These are phyloP conservation scores for Marsdenia floribunda DNA, from an alignment of 257 asterid genomes.

Conservation along the genomic window DNA sequence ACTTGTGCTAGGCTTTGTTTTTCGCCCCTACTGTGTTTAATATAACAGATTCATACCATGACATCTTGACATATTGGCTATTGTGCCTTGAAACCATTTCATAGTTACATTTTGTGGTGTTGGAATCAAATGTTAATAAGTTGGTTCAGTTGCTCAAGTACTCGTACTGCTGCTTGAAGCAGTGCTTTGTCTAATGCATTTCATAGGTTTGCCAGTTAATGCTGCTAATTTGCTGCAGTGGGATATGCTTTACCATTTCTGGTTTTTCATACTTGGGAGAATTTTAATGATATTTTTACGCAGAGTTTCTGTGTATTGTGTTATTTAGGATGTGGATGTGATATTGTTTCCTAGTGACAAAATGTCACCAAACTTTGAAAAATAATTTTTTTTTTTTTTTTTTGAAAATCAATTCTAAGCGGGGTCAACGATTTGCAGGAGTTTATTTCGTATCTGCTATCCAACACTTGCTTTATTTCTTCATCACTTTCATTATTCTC, in stretches of 20 bases:
- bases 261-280: neutral
- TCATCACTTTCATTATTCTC: too few relatives aligned
- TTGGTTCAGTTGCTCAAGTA: neutral
- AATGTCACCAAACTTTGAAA: too few relatives aligned
- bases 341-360: too few relatives aligned
- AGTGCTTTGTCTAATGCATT: neutral
- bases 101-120: neutral
- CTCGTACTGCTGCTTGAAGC: neutral
- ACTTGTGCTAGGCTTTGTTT: slow-evolving; percentile 4
- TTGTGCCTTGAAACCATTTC: slow-evolving; percentile 6
- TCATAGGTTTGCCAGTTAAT: neutral
- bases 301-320: neutral
- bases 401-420: too few relatives aligned
- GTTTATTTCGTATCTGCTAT: too few relatives aligned
- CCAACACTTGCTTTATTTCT: too few relatives aligned
- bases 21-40: slow-evolving; percentile 6
- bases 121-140: slow-evolving; percentile 4
- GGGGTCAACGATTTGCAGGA: too few relatives aligned
- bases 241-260: neutral
- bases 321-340: too few relatives aligned
- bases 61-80: slow-evolving; percentile 7
- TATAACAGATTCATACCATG: slow-evolving; percentile 11
- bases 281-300: neutral
- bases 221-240: neutral
- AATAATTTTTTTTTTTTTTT: too few relatives aligned